Conservation (phyloP, 2,329 filamentous ascomycete species). For the Claviceps digitariae region DNA sequence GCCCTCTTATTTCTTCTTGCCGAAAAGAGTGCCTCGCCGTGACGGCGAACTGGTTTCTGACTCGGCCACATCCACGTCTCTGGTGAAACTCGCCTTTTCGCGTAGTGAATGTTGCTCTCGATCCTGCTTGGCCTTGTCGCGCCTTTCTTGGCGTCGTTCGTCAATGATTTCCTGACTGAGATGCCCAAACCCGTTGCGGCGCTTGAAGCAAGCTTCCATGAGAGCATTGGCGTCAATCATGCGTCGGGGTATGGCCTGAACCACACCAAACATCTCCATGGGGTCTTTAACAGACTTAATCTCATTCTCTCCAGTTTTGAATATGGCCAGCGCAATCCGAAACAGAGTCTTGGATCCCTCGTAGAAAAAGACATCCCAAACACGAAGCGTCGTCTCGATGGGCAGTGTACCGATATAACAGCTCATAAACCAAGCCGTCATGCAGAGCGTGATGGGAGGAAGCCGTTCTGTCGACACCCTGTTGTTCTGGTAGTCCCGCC, state of each 20-base stretch:
- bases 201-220: constrained; percentile 70
- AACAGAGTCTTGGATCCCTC: constrained; percentile 91
- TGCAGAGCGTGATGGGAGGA: constrained; percentile 81
- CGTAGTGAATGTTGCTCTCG: constrained; percentile 14
- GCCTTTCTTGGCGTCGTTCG: constrained; percentile 55
- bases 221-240: constrained; percentile 72
- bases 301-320: constrained; percentile 73
- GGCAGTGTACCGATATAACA: constrained; percentile 88
- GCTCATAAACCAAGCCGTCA: constrained; percentile 97
- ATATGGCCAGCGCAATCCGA: constrained; percentile 78
- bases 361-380: constrained; percentile 95
- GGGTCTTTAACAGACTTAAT: constrained; percentile 71
- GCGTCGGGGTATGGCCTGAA: constrained; percentile 71
- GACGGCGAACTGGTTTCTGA: constrained; percentile 14
- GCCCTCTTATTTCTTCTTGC: constrained; percentile 25
- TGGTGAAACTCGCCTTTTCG: constrained; percentile 15
- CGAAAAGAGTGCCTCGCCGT: constrained; percentile 33
- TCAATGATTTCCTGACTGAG: constrained; percentile 75
- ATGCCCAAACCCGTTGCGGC: constrained; percentile 67
- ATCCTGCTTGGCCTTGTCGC: constrained; percentile 37
- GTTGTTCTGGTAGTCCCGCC: constrained; percentile 24
- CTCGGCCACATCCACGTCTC: constrained; percentile 20
- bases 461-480: constrained; percentile 41
- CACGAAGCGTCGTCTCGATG: constrained; percentile 78
- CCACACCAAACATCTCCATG: constrained; percentile 92